Evolutionary conservation across 2,329 filamentous ascomycete genomes (phyloP).

Genomic region (Penicillium griseofulvum): DNA sequence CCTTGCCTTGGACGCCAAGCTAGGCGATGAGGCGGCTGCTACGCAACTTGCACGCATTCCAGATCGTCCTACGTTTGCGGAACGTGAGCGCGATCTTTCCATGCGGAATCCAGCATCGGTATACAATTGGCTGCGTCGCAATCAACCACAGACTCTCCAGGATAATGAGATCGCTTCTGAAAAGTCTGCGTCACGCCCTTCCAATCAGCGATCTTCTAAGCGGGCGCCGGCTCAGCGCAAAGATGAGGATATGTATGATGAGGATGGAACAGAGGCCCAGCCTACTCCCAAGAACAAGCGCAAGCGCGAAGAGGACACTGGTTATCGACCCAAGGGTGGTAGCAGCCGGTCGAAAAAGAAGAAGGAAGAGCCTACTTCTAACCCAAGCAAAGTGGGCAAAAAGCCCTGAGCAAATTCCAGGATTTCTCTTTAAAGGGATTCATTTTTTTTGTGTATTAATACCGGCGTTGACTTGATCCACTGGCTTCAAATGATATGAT

Average conservation of each 20-base stretch:
- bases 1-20: constrained; percentile 42
- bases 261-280: constrained; percentile 44
- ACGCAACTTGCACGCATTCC: constrained; percentile 49
- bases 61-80: constrained; percentile 45
- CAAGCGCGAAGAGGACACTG: constrained; percentile 49
- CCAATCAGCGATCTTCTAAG: constrained; percentile 44
- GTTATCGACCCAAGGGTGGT: constrained; percentile 48
- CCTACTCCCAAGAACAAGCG: constrained; percentile 43
- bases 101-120: constrained; percentile 83
- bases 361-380: constrained; percentile 40
- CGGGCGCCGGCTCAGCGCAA: constrained; percentile 40
- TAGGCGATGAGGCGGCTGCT: constrained; percentile 47
- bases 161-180: constrained; percentile 58
- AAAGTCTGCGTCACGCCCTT: constrained; percentile 41
- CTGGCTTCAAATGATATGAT: background rate
- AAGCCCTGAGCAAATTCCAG: constrained; percentile 17
- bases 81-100: constrained; percentile 55
- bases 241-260: constrained; percentile 44
- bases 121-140: constrained; percentile 88
- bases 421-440: background rate
- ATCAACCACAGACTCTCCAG: constrained; percentile 79
- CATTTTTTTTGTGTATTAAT: constrained; percentile 14
- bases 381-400: constrained; percentile 32
- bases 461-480: constrained; percentile 7
- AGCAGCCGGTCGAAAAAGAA: constrained; percentile 41